Percentiles rank a stretch among this genome's conserved stretches.
phyloP scores from a whole-genome alignment of 2,329 filamentous ascomycete species.

The Clathrospora elynae region DNA sequence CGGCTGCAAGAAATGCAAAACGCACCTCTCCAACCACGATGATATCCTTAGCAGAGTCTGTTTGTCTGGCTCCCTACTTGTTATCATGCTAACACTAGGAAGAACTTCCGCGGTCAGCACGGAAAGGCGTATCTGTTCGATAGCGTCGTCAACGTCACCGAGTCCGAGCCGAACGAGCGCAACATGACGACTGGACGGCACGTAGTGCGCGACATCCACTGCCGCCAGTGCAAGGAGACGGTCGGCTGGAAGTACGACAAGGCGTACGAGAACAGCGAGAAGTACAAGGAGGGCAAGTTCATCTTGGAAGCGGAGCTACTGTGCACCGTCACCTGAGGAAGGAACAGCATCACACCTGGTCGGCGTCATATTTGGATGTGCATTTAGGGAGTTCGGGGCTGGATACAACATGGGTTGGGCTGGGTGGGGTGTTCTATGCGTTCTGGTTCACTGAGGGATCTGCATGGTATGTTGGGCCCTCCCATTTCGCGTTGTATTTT shows the following conservation, averaged over 20 bases:
- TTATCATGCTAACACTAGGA: slow-evolving; percentile 18
- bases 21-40: slow-evolving; percentile 91
- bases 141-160: slow-evolving; percentile 86
- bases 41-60: slow-evolving; percentile 92
- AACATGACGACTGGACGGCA: slow-evolving; percentile 98
- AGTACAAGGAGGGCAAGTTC: slow-evolving; percentile 99
- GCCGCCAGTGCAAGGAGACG: slow-evolving; percentile 86
- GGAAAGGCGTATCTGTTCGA: slow-evolving; percentile 98
- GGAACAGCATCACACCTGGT: slow-evolving; percentile 2
- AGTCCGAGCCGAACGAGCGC: slow-evolving; percentile 84
- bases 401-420: slow-evolving; percentile 10
- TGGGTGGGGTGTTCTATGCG: slow-evolving; percentile 8
- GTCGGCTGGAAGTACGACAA: slow-evolving; percentile 99
- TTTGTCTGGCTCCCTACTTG: slow-evolving; percentile 3
- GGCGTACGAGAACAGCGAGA: slow-evolving; percentile 87
- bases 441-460: slow-evolving; percentile 7
- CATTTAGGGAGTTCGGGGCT: slow-evolving; percentile 35
- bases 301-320: slow-evolving; percentile 92
- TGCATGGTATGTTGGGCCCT: too few relatives aligned
- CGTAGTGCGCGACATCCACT: slow-evolving; percentile 89
- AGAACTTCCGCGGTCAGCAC: slow-evolving; percentile 98
- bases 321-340: slow-evolving; percentile 67
- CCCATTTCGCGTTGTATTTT: not conserved
- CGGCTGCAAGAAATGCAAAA: slow-evolving; percentile 90
- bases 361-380: slow-evolving; percentile 15